Conservation (phyloP, 2,329 filamentous ascomycete genomes). For the Thielaviopsis musarum region DNA sequence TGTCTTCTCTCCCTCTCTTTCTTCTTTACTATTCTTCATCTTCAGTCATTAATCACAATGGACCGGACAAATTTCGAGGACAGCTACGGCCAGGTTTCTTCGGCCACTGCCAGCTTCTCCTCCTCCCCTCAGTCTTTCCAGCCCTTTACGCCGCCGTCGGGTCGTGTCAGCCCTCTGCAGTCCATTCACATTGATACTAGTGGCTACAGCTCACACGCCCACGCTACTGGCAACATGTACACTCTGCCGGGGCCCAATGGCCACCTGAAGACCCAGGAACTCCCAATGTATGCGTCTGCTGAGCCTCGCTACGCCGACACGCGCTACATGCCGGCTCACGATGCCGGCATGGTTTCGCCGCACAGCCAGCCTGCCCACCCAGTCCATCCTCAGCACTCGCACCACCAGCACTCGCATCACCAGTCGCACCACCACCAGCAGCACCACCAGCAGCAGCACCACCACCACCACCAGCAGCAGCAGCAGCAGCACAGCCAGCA, state of each 20-base stretch:
- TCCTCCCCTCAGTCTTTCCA: slow-evolving; percentile 25
- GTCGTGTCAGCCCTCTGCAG: slow-evolving; percentile 16
- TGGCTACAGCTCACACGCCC: neutral
- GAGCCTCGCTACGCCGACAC: slow-evolving; percentile 2
- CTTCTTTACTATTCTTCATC: slow-evolving; percentile 20
- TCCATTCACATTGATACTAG: slow-evolving; percentile 8
- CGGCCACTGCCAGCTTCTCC: slow-evolving; percentile 23
- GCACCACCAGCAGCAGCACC: neutral
- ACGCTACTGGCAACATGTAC: slow-evolving; percentile 3
- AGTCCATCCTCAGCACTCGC: neutral
- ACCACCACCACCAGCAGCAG: neutral
- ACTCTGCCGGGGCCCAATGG: neutral
- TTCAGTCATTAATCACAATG: slow-evolving; percentile 15
- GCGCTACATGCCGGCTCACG: neutral
- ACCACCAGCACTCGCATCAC: neutral
- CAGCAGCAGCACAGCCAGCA: neutral
- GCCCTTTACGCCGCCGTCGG: slow-evolving; percentile 27
- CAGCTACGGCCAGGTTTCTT: slow-evolving; percentile 20
- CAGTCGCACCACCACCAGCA: neutral
- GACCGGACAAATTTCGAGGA: slow-evolving; percentile 25
- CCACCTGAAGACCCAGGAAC: slow-evolving; percentile 2
- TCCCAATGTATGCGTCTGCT: slow-evolving; percentile 5
- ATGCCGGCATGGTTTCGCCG: neutral
- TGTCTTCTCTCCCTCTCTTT: slow-evolving; percentile 7
- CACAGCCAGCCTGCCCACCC: slow-evolving; percentile 3